Conservation (phyloP, 768 basidiomycete genomes). For the Exsudoporus frostii region DNA sequence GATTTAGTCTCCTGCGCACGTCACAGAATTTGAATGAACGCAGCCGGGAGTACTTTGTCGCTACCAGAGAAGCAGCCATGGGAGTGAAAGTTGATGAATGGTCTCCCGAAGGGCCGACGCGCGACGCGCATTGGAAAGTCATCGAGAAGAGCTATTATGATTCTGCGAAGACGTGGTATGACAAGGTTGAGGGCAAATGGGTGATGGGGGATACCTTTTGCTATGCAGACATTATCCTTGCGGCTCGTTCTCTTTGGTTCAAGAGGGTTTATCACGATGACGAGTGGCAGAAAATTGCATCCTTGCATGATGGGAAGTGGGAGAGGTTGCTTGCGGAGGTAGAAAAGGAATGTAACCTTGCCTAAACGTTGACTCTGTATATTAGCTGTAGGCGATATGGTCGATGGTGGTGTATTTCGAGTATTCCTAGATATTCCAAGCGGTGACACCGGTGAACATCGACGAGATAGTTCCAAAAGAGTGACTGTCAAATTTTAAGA, state of each 20-base stretch:
- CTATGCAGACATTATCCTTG: constrained; percentile 32
- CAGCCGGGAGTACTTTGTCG: constrained; percentile 38
- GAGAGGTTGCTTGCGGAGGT: constrained; percentile 21
- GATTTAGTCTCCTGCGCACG: constrained; percentile 20
- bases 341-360: constrained; percentile 24
- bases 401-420: no score
- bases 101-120: constrained; percentile 33
- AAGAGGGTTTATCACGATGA: constrained; percentile 20
- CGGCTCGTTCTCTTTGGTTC: constrained; percentile 8
- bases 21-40: constrained; percentile 30
- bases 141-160: constrained; percentile 13
- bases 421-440: not conserved
- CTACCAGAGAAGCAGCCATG: constrained; percentile 31
- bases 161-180: constrained; percentile 20
- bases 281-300: constrained; percentile 27
- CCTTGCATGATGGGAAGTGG: constrained; percentile 30
- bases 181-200: constrained; percentile 25
- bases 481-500: not conserved
- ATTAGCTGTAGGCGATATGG: not conserved
- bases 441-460: not conserved
- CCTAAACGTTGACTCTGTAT: not conserved
- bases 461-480: not conserved
- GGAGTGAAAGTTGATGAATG: constrained; percentile 40
- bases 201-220: constrained; percentile 30
- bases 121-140: constrained; percentile 28